phyloP scores from a whole-genome alignment of 345 rosid species.

The Garcia nutans region DNA sequence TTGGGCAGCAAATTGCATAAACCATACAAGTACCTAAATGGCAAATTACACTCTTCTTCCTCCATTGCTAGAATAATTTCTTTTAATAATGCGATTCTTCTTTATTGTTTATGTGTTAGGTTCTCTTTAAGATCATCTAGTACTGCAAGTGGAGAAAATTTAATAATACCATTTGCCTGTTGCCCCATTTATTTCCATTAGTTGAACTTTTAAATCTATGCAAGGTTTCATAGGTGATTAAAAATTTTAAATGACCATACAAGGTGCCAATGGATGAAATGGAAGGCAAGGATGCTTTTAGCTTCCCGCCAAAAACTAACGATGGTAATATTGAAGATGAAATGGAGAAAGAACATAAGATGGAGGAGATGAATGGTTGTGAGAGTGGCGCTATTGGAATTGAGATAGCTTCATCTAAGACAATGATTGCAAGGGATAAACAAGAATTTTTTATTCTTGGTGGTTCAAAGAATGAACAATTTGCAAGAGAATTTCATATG shows the following conservation, averaged over 20 bases:
- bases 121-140: not conserved
- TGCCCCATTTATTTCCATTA: not conserved
- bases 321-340: not conserved
- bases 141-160: not conserved
- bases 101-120: not conserved
- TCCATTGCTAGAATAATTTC: not conserved
- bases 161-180: not conserved
- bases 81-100: not conserved
- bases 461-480: not conserved
- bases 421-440: not conserved
- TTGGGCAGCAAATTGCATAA: not conserved
- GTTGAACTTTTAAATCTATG: too few relatives aligned
- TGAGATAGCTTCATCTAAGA: not conserved
- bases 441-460: not conserved
- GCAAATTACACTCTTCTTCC: not conserved
- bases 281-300: not conserved
- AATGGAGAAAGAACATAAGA: not conserved
- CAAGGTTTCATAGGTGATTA: not conserved
- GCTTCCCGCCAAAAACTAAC: not conserved
- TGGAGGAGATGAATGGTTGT: not conserved
- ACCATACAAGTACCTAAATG: not conserved
- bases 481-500: not conserved
- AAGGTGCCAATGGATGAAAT: conserved; percentile 18
- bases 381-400: not conserved
- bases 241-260: not conserved